phyloP scores from a whole-genome alignment of 1,284 basidiomycete species.

The Ustanciosporium gigantosporum region DNA sequence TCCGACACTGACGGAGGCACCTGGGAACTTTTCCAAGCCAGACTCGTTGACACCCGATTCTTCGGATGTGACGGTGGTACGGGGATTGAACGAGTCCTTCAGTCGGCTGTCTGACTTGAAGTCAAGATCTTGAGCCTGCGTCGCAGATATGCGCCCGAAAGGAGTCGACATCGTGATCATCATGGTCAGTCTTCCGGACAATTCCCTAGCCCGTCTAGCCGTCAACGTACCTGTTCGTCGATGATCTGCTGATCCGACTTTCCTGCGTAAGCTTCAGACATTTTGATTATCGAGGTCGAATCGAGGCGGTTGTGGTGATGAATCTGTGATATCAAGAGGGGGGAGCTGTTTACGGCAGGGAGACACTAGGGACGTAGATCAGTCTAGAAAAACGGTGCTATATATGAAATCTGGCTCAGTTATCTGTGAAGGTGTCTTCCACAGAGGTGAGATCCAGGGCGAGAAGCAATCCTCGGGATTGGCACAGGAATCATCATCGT shows the following conservation, averaged over 20 bases:
- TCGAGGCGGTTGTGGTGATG: not conserved
- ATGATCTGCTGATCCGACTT: conserved; percentile 53
- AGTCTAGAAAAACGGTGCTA: too few species aligned
- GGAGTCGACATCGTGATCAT: not conserved
- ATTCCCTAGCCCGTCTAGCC: too few species aligned
- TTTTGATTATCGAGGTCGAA: conserved; percentile 7
- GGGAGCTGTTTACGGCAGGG: too few species aligned
- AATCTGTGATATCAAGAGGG: not conserved
- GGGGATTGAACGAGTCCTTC: conserved; percentile 40
- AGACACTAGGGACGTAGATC: too few species aligned
- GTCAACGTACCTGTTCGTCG: conserved; percentile 32
- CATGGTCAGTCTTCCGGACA: not conserved
- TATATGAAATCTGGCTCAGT: too few species aligned
- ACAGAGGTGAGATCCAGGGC: too few species aligned
- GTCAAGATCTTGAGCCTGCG: conserved; percentile 34
- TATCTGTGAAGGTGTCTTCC: too few species aligned
- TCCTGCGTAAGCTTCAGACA: conserved; percentile 50
- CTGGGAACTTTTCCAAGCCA: conserved; percentile 37
- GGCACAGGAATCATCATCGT: too few species aligned
- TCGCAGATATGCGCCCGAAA: too few species aligned
- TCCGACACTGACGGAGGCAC: conserved; percentile 37
- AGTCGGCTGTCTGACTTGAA: conserved; percentile 38
- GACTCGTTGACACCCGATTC: conserved; percentile 48
- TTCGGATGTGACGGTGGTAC: conserved; percentile 41
- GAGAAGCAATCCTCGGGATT: too few species aligned